Conservation (phyloP, 2,329 filamentous ascomycete genomes). For the Sporothrix brunneoviolacea region DNA sequence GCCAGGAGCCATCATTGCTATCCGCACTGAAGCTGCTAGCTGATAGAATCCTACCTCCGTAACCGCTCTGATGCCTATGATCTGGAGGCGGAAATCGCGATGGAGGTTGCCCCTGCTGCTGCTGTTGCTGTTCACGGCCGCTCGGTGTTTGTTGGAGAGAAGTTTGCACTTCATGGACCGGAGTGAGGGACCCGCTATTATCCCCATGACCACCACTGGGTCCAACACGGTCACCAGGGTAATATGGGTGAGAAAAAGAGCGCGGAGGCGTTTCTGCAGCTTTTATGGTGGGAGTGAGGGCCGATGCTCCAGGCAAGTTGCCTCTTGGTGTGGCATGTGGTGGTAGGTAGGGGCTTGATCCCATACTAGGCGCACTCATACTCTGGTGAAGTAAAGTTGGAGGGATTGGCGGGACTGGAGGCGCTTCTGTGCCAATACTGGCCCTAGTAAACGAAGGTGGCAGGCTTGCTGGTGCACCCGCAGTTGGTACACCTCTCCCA, state of each 20-base stretch:
- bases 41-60: not conserved
- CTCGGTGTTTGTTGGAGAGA: not conserved
- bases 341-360: not conserved
- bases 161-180: not conserved
- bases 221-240: not conserved
- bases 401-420: slow-evolving; percentile 15
- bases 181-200: not conserved
- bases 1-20: not conserved
- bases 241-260: slow-evolving; percentile 18
- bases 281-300: not conserved
- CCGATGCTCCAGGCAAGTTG: not conserved
- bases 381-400: slow-evolving; percentile 2
- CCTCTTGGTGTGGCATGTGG: not conserved
- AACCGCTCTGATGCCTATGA: not conserved
- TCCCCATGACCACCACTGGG: not conserved
- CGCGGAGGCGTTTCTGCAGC: slow-evolving; percentile 16
- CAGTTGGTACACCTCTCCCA: slow-evolving; percentile 21
- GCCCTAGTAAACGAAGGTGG: not conserved
- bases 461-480: not conserved
- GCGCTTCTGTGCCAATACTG: not conserved
- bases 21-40: not conserved
- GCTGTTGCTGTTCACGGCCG: not conserved
- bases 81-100: not conserved
- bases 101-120: not conserved
- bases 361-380: slow-evolving; percentile 6